Conservation (phyloP, 345 rosid species). For the Tarenaya hassleriana region DNA sequence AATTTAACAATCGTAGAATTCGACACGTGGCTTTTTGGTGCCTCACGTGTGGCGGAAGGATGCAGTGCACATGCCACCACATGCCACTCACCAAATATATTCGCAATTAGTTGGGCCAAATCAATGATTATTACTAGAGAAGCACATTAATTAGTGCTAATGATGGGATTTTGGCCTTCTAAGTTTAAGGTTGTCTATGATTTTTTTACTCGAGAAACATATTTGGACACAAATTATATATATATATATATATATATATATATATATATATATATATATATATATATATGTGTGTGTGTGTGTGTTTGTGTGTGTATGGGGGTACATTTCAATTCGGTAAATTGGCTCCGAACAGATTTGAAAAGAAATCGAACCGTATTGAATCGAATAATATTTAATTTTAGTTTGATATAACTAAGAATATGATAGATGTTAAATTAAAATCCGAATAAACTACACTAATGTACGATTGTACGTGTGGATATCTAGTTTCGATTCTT, state of each 20-base stretch:
- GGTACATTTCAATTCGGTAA: too few species aligned
- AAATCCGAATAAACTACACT: too few species aligned
- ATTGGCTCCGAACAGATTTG: too few species aligned
- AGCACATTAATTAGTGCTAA: slow-evolving; percentile 14
- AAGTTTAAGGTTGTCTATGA: not conserved
- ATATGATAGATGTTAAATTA: too few species aligned
- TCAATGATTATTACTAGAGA: slow-evolving; percentile 8
- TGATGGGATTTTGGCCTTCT: slow-evolving; percentile 1
- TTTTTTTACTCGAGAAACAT: not conserved
- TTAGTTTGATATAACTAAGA: too few species aligned
- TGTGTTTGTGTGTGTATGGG: too few species aligned
- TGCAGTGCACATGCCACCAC: slow-evolving; percentile 9
- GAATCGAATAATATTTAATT: too few species aligned
- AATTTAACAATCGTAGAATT: slow-evolving; percentile 6
- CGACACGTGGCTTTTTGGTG: slow-evolving; percentile 12
- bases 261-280: too few species aligned
- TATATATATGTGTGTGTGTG: too few species aligned
- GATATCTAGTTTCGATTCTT: too few species aligned
- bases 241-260: not conserved
- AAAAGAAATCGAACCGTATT: too few species aligned
- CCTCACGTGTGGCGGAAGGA: not conserved
- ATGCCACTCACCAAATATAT: slow-evolving; percentile 20
- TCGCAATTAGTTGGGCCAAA: slow-evolving; percentile 18
- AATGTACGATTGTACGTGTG: too few species aligned
- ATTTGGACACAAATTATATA: not conserved